Evolutionary conservation across 2,329 filamentous ascomycete genomes (phyloP), one percentile per base, ranked within the genome.

Genomic region (Xylariaceae sp.): DNA sequence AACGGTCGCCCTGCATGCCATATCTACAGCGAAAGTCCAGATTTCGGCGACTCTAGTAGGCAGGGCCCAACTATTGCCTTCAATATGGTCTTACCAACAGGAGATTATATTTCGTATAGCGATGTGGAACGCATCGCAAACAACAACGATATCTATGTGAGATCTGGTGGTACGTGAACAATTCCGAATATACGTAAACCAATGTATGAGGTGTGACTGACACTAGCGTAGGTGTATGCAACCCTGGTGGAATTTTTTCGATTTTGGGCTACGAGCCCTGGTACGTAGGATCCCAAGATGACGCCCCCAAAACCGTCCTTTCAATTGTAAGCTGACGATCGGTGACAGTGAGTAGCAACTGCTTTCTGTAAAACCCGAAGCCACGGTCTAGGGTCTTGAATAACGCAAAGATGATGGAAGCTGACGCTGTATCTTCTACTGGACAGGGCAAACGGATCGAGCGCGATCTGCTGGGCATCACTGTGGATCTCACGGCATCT

Each of bases 1-100:
- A 81, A 84, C 49, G 79, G 77, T 2, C 59, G 57, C 14, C 68
- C 71, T 0, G 61, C 81, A 3, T 74, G 74, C 40, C 69, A 67
- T 17, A 67, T 85, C 20, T 84, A 85, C 61, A 74, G 73, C 49
- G 75, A 79, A 25, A 66, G 65, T 25, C 67, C 65, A 12, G 59
- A 68, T 7, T 82, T 78, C 39, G 74, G 70, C 4, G 72, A 82
- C 55, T 56, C 75, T 1, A 64, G 56, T 14, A 71, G 70, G 17
- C 79, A 84, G 58, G 82, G 82, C 2, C 73, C 80, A 1, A 83
- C 79, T 0, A 66, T 86, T 19, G 77, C 82, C 2, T 83, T 86
- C 64, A 86, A 85, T 50, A 63, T 86, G 11, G 62, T 74, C 21
- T 64, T 64, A n/a, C 59, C 70, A 3, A 70, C 77, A 45, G 80